Evolutionary conservation across 305 asterid genomes (phyloP).

Genomic region (Plantago lanceolata): DNA sequence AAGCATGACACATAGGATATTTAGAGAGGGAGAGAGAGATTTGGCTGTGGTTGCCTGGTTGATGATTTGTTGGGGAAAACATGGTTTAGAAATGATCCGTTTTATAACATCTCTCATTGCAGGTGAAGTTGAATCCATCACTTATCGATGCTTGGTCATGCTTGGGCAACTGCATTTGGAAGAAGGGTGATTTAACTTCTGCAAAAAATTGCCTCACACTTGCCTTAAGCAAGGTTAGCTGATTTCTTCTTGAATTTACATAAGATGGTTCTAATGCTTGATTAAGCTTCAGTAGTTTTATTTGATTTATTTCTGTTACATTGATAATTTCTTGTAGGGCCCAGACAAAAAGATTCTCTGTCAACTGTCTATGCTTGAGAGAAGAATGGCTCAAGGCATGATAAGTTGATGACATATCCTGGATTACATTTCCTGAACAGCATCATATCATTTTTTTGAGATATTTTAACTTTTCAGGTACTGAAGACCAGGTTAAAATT

Average conservation of each 20-base stretch:
- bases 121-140: constrained; percentile 92
- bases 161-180: constrained; percentile 92
- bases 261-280: constrained; percentile 11
- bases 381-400: constrained; percentile 89
- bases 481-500: constrained; percentile 62
- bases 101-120: constrained; percentile 8
- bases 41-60: no score
- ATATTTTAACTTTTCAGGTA: constrained; percentile 46
- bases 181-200: constrained; percentile 74
- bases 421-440: constrained; percentile 22
- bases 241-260: constrained; percentile 18
- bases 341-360: constrained; percentile 76
- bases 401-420: constrained; percentile 12
- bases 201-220: constrained; percentile 79
- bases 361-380: constrained; percentile 91
- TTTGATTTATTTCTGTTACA: constrained; percentile 14
- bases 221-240: constrained; percentile 75
- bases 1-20: no score
- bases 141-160: constrained; percentile 84
- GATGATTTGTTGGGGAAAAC: no score
- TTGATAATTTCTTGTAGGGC: constrained; percentile 41
- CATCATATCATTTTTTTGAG: constrained; percentile 22
- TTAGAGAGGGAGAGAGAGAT: no score
- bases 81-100: constrained; percentile 3
- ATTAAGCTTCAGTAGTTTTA: constrained; percentile 11